Evolutionary conservation across 1,284 basidiomycete species (phyloP).

Genomic region (Austroboletus niveus): DNA sequence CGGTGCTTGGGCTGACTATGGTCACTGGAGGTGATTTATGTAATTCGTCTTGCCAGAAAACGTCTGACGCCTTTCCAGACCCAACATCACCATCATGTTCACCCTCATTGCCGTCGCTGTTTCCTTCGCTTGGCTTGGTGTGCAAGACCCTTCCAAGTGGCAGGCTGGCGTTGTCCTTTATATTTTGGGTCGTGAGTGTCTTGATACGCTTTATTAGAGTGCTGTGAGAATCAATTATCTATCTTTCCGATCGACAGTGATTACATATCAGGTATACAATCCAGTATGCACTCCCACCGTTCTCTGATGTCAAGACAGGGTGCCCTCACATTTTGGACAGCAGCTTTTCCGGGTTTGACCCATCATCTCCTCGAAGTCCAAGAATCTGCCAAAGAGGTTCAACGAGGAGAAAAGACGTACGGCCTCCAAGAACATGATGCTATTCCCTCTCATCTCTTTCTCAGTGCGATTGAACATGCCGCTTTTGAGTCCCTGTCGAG

Average conservation of each 20-base stretch:
- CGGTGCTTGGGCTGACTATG: conserved; percentile 79
- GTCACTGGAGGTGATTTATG: conserved; percentile 57
- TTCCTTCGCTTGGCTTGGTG: conserved; percentile 76
- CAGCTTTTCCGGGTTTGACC: conserved; percentile 78
- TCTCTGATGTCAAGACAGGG: conserved; percentile 41
- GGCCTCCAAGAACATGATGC: conserved; percentile 5
- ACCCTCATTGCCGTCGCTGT: conserved; percentile 66
- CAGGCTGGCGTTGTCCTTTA: conserved; percentile 68
- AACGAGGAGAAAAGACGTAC: conserved; percentile 47
- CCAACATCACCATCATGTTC: conserved; percentile 77
- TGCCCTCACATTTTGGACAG: conserved; percentile 80
- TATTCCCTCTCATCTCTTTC: not conserved
- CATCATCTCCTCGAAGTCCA: conserved; percentile 70
- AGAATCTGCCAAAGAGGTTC: conserved; percentile 43
- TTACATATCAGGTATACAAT: conserved; percentile 64
- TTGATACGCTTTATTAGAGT: not conserved
- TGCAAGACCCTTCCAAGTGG: conserved; percentile 67
- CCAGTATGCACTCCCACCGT: not conserved
- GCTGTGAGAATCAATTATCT: not conserved
- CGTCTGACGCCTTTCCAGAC: conserved; percentile 38
- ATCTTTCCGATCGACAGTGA: conserved; percentile 44
- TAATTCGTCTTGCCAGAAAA: not conserved
- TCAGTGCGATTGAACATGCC: conserved; percentile 57
- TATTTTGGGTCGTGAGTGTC: conserved; percentile 64
- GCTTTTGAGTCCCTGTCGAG: conserved; percentile 64